Base-by-base conservation (phyloP, 129 eudicot species). In the Pittosporum tobira region DNA sequence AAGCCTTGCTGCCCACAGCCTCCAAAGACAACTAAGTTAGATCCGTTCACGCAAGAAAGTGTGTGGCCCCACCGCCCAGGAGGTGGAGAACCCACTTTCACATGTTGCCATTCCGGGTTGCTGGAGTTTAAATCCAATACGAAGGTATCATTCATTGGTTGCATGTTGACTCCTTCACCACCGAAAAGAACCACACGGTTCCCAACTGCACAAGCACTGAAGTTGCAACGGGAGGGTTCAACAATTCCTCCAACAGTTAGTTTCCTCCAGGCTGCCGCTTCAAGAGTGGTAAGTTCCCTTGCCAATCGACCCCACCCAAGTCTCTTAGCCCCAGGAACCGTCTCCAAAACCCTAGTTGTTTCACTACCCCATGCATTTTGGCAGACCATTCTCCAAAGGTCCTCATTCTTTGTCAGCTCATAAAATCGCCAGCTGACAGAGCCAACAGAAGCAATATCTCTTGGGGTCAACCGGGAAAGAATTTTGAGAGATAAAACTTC, bases 1-100 rank as follows among this genome's bases (percentile, higher is more conserved):
- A 88, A 68, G 8, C 96, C 96, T 51, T 88, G 94, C 26, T 71
- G 79, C 76, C 96, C 96, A 58, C 94, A 88, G 16, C 96, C 96
- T 3, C 96, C 96, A 64, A 88, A 88, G 10, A 88, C 85, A 15
- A 88, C 96, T 21, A 88, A 56, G 60, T 88, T 69, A 24, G 96
- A 86, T 5, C 82, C 95, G 54, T 86, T 86, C 57, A 86, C 79
- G 44, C 95, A 86, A 3, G 96, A 88, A 26, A 88, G 88, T 6
- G 96, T 88, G 57, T 88, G 96, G 26, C 96, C 96, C 96, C 96
- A 88, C 1, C 96, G 89, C 8, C 96, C 96, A 14, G 96, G 96
- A 42, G 96, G 96, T 6, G 96, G 96, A 22, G 87, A 88, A 51
- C 91, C 73, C 47, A 88, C 96, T 69, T 84, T 79, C 42, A 88